A percentile compares a stretch with the other conserved stretches of the same genome.
Conservation (phyloP, 441 rosid genomes). For the Corymbia citriodora region DNA sequence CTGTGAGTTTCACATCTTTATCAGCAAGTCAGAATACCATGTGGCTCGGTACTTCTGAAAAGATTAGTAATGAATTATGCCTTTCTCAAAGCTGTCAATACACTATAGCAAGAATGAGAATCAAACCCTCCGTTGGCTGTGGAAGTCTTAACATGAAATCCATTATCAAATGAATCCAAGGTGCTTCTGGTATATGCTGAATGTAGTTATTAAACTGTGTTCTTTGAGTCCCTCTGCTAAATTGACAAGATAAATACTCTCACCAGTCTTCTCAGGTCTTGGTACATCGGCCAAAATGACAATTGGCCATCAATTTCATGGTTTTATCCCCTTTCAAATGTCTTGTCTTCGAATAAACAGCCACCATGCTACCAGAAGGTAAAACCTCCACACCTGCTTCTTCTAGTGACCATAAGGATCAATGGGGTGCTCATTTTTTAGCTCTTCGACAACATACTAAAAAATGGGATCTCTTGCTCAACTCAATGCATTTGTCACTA, state of each 20-base stretch:
- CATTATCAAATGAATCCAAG: neutral
- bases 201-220: neutral
- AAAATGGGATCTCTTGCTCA: neutral
- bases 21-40: neutral
- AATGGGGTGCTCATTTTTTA: neutral
- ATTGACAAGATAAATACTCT: neutral
- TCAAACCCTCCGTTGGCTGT: neutral
- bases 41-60: neutral
- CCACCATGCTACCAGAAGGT: neutral
- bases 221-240: neutral
- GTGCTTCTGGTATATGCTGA: neutral
- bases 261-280: neutral
- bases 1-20: neutral
- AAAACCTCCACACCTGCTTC: too few relatives aligned
- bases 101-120: neutral
- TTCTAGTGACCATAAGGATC: neutral
- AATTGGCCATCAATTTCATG: neutral
- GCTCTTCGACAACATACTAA: neutral
- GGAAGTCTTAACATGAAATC: neutral
- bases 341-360: neutral
- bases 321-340: neutral
- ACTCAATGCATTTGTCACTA: neutral
- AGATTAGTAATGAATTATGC: neutral
- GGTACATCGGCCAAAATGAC: neutral
- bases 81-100: neutral